Base-by-base conservation (phyloP, 164 flowering plant species). In the Macadamia tetraphylla region DNA sequence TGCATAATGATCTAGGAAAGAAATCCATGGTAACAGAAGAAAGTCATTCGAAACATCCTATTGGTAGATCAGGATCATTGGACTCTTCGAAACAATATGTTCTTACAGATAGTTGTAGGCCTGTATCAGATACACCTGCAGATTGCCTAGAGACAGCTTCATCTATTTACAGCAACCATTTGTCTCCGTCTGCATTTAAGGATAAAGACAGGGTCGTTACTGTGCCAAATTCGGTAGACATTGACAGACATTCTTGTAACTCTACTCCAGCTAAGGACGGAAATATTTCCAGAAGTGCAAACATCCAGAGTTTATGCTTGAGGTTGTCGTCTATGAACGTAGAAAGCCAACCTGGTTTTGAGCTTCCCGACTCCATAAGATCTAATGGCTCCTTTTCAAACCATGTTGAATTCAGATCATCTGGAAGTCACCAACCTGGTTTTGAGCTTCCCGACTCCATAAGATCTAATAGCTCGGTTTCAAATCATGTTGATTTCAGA, bases 1-100 rank as follows among this genome's bases (percentile, higher is more conserved):
- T 74, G 67, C 86, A 65, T 55, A 46, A n/a, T 73, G 88, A 85
- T 76, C 51, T 23, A 43, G 81, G 75, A 42, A 84, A 84, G 68
- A 87, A 67, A 71, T 58, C 60, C 35, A 4, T 64, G 11, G 46
- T 65, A 40, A 64, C 66, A 72, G 84, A 81, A 35, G 89, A 75
- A 46, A 68, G 61, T 80, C 80, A 61, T 3, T 44, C 5, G 29
- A 40, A 51, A 15, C 70, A 74, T 69, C 32, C 60, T 12, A 83
- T 75, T 67, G 70, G 58, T 65, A 80, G 62, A 76, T 30, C 58
- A 13, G 84, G 79, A 48, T 23, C 74, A 1, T 59, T 60, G 31
- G 79, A 76, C 68, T 30, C 76, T 62, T 68, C 76, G 9, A 77
- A 76, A 66, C 78, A 73, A 35, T 53, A 63, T 72, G 43, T 13